Conservation (phyloP, 805 yeast species). For the Candida piceae region DNA sequence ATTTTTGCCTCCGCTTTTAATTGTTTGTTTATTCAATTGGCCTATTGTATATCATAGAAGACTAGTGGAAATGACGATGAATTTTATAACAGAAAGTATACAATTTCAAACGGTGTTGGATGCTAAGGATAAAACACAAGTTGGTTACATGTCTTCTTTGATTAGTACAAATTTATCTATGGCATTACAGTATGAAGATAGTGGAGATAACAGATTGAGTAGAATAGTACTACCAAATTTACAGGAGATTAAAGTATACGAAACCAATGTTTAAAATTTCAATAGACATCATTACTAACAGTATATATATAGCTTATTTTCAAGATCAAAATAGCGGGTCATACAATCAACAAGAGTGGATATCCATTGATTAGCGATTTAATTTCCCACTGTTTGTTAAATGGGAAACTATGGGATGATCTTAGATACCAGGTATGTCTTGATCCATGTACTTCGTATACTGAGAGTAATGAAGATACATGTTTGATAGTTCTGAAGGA, state of each 20-base stretch:
- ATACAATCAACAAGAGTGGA: conserved; percentile 1
- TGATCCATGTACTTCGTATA: neutral
- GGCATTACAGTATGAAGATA: neutral
- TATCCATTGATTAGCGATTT: conserved; percentile 17
- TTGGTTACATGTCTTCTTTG: neutral
- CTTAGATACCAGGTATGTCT: conserved; percentile 6
- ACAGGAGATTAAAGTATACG: neutral
- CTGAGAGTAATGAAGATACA: neutral
- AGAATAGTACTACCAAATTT: neutral
- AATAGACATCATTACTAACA: too few species aligned
- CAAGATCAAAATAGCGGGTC: conserved; percentile 6
- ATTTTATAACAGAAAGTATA: neutral
- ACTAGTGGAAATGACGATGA: neutral
- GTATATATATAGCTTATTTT: conserved; percentile 6
- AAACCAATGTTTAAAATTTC: too few species aligned
- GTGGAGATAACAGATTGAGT: neutral
- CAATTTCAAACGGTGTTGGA: neutral
- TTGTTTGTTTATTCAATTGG: too few species aligned
- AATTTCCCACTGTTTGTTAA: conserved; percentile 12
- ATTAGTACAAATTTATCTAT: neutral
- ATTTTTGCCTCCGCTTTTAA: too few species aligned
- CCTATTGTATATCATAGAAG: too few species aligned
- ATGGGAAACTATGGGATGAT: conserved; percentile 13
- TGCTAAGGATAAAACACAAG: neutral
- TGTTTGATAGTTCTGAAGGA: conserved; percentile 11